These are phyloP conservation scores for Cornus florida DNA, from an alignment of 148 eudicot genomes.

Conservation along the genomic window DNA sequence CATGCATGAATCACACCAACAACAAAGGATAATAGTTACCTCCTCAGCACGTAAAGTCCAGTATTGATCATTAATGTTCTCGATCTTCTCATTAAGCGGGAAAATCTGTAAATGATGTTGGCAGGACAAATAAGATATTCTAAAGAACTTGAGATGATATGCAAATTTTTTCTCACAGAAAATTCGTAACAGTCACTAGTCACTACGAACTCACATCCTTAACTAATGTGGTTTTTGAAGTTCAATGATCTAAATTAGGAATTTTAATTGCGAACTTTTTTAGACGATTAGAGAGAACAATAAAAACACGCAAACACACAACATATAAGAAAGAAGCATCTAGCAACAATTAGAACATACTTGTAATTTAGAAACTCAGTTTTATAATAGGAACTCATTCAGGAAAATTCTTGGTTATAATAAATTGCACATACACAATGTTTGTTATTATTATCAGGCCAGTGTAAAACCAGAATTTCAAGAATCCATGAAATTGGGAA, in stretches of 20 bases:
- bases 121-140: not conserved
- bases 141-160: not conserved
- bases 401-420: not conserved
- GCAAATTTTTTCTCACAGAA: not conserved
- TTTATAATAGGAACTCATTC: not conserved
- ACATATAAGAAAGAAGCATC: not conserved
- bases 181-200: not conserved
- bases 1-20: not conserved
- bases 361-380: not conserved
- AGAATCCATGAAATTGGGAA: not conserved
- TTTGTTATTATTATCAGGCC: too few species aligned
- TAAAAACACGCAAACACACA: not conserved
- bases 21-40: conserved; percentile 3
- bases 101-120: conserved; percentile 18
- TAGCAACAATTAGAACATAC: not conserved
- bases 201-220: not conserved
- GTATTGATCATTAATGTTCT: conserved; percentile 24
- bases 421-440: not conserved
- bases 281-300: too few species aligned
- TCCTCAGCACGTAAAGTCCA: conserved; percentile 30
- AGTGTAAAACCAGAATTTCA: too few species aligned
- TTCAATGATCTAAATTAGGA: conserved; percentile 1
- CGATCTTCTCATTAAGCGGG: conserved; percentile 24
- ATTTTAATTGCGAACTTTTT: not conserved
- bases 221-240: not conserved